These are phyloP conservation scores for Hordeum marinum DNA, from an alignment of 176 grass and related monocot species.

Conservation along the genomic window DNA sequence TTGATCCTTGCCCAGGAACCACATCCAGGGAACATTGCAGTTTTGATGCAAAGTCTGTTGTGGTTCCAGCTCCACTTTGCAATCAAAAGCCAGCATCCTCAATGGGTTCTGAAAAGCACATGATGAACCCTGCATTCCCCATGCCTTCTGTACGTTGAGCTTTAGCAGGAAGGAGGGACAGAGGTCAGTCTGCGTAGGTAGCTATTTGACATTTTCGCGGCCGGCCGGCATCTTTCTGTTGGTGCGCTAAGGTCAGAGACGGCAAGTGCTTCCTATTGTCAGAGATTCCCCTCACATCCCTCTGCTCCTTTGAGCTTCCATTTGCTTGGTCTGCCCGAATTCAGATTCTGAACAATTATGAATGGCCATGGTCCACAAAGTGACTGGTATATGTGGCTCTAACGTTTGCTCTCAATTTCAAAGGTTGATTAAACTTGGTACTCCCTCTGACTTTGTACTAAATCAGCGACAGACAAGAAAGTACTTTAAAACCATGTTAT, in stretches of 20 bases:
- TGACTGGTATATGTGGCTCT: no score
- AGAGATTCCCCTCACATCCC: background rate
- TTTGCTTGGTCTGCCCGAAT: slow-evolving; percentile 12
- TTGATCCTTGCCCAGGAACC: background rate
- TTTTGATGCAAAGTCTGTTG: background rate
- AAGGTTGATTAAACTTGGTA: background rate
- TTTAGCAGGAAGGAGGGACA: background rate
- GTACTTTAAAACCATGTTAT: background rate
- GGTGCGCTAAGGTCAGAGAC: background rate
- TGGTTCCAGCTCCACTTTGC: background rate
- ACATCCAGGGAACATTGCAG: background rate
- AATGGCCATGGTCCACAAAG: background rate
- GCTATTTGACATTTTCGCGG: background rate
- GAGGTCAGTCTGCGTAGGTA: background rate
- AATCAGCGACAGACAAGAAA: no score
- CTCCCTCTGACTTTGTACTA: no score
- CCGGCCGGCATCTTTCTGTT: background rate
- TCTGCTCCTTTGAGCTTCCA: slow-evolving; percentile 13
- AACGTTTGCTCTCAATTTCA: background rate
- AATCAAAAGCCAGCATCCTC: background rate
- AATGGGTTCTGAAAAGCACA: background rate
- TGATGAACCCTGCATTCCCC: background rate
- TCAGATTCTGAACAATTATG: slow-evolving; percentile 17
- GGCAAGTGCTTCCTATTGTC: slow-evolving; percentile 20
- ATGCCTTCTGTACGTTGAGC: background rate